Evolutionary conservation across 2,329 filamentous ascomycete species (phyloP), one percentile per base, ranked within the genome.

Genomic region (Pezicula rhizophila): DNA sequence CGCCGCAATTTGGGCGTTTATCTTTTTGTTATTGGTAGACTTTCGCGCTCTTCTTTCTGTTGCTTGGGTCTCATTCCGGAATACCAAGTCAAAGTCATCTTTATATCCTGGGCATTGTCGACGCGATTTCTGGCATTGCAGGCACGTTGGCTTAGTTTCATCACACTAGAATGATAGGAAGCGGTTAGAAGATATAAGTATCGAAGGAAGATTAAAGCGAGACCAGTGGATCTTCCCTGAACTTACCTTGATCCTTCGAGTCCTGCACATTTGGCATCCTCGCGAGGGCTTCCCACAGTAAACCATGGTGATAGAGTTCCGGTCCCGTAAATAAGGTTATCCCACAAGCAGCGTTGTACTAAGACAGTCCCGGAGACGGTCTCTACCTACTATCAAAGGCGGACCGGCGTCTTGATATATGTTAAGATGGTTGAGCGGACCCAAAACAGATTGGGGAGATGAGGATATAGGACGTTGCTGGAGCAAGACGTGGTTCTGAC

Each of bases 221-320:
- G 11, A 17, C 41, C 18, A 5, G n/a, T 15, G 25, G 11, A n/a
- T 42, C 8, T n/a, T 38, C 8, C 17, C 20, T 59, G 20, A 15
- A 23, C 73, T 54, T 73, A 85, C 85, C 77, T 88, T 88, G 63
- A 89, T 88, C 58, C 84, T 76, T 55, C 85, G 76, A 33, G 77
- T 84, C 63, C 84, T 78, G 64, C 85, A 89, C 78, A 84, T 87
- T 69, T 86, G 84, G 60, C 85, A 89, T 59, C 84, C 85, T 68
- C 74, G 70, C 1, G 80, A 84, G 60, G 82, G 79, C 67, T 82
- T 83, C 38, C 81, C 81, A 52, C 78, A 81, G 58, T 83, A 84
- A 11, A 83, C 80, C 80, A 84, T 84, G 55, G 51, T 68, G 65
- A 50, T 39, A 52, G 50, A 38, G 23, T 15, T 38, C 18, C 14